Percentiles rank a stretch among this genome's conserved stretches.
These are phyloP conservation scores for Echites panduratus DNA, from an alignment of 257 asterid genomes.

Conservation along the genomic window DNA sequence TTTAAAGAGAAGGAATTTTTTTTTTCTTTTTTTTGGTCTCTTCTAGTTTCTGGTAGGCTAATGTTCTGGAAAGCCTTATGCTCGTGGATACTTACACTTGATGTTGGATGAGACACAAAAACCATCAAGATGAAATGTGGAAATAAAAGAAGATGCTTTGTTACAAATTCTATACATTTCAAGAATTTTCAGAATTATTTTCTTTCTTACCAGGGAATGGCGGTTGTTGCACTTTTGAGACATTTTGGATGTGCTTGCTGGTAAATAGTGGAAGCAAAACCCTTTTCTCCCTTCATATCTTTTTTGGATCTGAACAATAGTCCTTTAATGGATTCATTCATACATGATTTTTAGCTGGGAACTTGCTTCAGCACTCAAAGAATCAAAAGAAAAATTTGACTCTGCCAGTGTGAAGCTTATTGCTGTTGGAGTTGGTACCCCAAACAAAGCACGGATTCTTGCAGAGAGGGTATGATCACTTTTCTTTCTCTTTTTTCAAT, in stretches of 20 bases:
- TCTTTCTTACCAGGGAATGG: slow-evolving; percentile 51
- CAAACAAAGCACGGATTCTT: slow-evolving; percentile 72
- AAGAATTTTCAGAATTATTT: background rate
- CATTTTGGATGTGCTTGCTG: slow-evolving; percentile 93
- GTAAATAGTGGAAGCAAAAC: slow-evolving; percentile 30
- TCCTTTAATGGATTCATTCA: slow-evolving; percentile 1
- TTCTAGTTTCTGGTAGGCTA: background rate
- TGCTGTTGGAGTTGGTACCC: slow-evolving; percentile 89
- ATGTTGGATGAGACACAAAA: background rate
- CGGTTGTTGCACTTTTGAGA: slow-evolving; percentile 86
- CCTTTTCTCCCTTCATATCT: background rate
- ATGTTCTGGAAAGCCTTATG: background rate
- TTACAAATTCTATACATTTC: background rate
- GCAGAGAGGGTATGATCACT: slow-evolving; percentile 58
- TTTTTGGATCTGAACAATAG: background rate
- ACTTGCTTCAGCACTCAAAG: slow-evolving; percentile 66
- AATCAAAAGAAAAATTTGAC: slow-evolving; percentile 58
- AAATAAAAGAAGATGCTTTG: background rate
- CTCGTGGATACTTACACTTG: background rate
- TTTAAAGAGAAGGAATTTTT: background rate
- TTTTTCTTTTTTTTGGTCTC: background rate
- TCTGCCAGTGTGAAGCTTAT: slow-evolving; percentile 76
- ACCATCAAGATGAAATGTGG: background rate
- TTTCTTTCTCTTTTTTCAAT: background rate
- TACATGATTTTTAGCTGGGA: slow-evolving; percentile 65